Base-by-base conservation (phyloP, 1,284 basidiomycete genomes). In the Melampsora americana region DNA sequence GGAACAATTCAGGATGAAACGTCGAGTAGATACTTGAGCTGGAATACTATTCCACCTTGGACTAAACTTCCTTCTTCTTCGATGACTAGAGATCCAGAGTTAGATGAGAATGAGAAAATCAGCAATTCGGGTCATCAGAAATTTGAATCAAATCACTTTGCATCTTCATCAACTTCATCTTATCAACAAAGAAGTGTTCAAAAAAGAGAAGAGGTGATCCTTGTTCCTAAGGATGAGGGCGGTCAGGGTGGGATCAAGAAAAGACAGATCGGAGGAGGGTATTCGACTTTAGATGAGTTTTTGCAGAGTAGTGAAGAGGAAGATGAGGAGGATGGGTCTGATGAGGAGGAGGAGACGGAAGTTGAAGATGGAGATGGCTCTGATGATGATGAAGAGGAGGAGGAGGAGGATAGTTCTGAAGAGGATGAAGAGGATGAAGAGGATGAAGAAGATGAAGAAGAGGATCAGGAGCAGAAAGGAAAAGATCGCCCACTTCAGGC, bases 41-140 rank as follows among this genome's bases (percentile, higher is more conserved):
- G 73, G 73, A 68, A 75, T 61, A 53, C 53, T 23, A 48, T 68
- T 50, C 73, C 73, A 30, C 20, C 73, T 75, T 75, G 73, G 73
- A 42, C 73, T n/a, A 60, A 46, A 20, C 42, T 26, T 26, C 28
- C 66, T 16, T 60, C 50, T 23, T 65, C 67, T 48, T 53, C 73
- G 5, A 68, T 14, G 4, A 26, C 35, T 50, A 67, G 73, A 44
- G 56, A 75, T 28, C 73, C 73, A 53, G 60, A 62, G 32, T 5
- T 30, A 35, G 46, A 23, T 46, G 73, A 68, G 28, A 46, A 62
- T 39, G 53, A 28, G 53, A 46, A 35, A 35, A 50, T 4, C 30
- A 53, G 14, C 26, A 23, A 30, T 48, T 23, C 39, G 32, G 66
- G 65, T 9, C 18, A 18, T 32, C 42, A 71, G 32, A 44, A 32